Base-by-base conservation (phyloP, 441 rosid species). In the Erodium moschatum region DNA sequence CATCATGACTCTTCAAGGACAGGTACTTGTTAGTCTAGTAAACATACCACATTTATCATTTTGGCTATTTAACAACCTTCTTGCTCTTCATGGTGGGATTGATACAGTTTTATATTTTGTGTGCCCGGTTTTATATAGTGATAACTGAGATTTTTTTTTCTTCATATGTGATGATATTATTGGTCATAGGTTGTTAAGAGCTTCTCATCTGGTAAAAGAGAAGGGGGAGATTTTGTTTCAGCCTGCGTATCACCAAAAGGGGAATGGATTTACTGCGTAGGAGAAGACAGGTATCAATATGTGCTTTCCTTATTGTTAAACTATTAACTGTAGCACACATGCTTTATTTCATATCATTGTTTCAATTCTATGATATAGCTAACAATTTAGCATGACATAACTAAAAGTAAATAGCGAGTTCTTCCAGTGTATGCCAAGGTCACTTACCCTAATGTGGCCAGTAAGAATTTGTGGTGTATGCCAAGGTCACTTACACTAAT, bases 1-100 rank as follows among this genome's bases (percentile, higher is more conserved):
- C 76, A 80, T 92, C 67, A 95, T 95, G 99, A 95, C 99, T 11
- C 97, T 90, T 76, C 98, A 90, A 80, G 99, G 98, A 75, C 99
- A 92, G 97, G 99, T 95, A 75, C 31, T 29, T 29, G 31, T 29
- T 29, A 29, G 31, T 29, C 11, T 42, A 42, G 48, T 42, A 42
- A 42, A 7, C 13, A 42, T 42, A 12, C 48, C 12, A 29, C 31
- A 29, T 29, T 2, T 29, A 29, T 29, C 31, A 0, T 29, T 29
- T 29, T 29, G 31, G 31, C 3, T 0, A 29, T 29, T 29, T 29
- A 29, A 29, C 31, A 29, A 29, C 31, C 3, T 29, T 29, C 31
- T 29, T 29, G 31, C 31, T 29, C 31, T 29, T 29, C 40, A 35
- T 35, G 6, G 8, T 35, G 40, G 40, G 40, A 35, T 35, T 35